A percentile compares a stretch with the other conserved stretches of the same genome.
Evolutionary conservation across 1,139 yeast species (phyloP).

Genomic region (Suhomyces atakaporum): DNA sequence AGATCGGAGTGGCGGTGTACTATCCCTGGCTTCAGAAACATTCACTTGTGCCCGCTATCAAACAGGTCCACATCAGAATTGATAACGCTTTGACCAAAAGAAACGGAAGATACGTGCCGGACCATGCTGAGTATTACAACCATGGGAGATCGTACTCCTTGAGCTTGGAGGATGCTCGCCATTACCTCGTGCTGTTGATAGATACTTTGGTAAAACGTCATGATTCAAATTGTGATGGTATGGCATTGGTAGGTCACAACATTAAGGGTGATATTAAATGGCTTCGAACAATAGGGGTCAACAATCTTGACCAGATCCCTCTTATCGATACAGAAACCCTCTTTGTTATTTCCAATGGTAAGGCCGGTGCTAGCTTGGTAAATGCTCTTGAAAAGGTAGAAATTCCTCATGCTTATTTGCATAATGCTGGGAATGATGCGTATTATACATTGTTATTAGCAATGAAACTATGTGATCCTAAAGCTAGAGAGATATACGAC

Average conservation of each 20-base stretch:
- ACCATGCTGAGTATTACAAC: constrained; percentile 56
- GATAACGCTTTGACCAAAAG: constrained; percentile 46
- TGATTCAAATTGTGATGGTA: no score
- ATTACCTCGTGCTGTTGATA: constrained; percentile 44
- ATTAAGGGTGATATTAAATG: constrained; percentile 62
- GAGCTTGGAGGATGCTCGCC: constrained; percentile 34
- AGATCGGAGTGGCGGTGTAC: constrained; percentile 67
- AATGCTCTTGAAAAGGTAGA: constrained; percentile 51
- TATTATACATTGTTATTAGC: constrained; percentile 62
- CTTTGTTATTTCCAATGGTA: constrained; percentile 45
- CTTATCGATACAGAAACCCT: constrained; percentile 56
- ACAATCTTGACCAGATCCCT: constrained; percentile 37
- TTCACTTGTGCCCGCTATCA: constrained; percentile 45
- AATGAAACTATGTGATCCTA: constrained; percentile 57
- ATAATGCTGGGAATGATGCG: constrained; percentile 86
- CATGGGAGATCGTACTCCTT: constrained; percentile 57
- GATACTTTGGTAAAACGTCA: no score
- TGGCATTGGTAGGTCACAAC: constrained; percentile 64
- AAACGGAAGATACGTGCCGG: constrained; percentile 65
- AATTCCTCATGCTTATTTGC: constrained; percentile 65
- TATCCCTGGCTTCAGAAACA: constrained; percentile 53
- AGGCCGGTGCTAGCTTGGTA: constrained; percentile 50
- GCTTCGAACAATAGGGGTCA: constrained; percentile 50
- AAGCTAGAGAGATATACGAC: constrained; percentile 33
- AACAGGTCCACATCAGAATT: constrained; percentile 58